These are phyloP conservation scores for Paratinospora sagittata DNA, from an alignment of 164 flowering plant genomes.

Conservation along the genomic window DNA sequence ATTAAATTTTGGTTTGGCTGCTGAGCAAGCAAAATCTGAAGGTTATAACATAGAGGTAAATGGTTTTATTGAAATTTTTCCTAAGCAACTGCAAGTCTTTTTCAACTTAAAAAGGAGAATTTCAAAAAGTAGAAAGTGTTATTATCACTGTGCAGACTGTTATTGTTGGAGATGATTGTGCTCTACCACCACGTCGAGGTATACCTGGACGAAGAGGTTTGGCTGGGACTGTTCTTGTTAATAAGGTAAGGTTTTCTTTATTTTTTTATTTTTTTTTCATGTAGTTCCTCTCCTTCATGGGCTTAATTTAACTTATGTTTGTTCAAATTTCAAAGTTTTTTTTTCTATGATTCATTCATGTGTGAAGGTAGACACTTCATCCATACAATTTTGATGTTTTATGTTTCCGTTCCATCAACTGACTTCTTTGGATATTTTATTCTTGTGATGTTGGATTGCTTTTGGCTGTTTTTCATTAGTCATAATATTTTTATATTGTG, in stretches of 20 bases:
- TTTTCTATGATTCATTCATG: no score
- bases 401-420: no score
- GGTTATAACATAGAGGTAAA: conserved; percentile 86
- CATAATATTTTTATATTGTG: no score
- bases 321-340: no score
- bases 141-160: conserved; percentile 48
- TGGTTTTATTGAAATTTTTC: not conserved
- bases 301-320: not conserved
- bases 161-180: conserved; percentile 98
- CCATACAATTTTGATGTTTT: no score
- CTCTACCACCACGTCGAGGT: conserved; percentile 93
- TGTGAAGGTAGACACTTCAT: no score
- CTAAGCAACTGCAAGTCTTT: not conserved
- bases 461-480: no score
- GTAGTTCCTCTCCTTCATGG: not conserved
- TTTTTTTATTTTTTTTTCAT: not conserved
- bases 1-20: conserved; percentile 92
- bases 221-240: conserved; percentile 91
- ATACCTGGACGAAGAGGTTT: conserved; percentile 93
- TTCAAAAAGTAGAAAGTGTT: not conserved
- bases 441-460: no score
- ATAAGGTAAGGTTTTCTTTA: conserved; percentile 48
- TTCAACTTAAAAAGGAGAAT: not conserved
- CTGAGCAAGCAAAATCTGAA: conserved; percentile 95
- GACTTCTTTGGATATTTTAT: no score